Evolutionary conservation across 495 filamentous ascomycete genomes (phyloP).

Genomic region (Talaromyces liani): DNA sequence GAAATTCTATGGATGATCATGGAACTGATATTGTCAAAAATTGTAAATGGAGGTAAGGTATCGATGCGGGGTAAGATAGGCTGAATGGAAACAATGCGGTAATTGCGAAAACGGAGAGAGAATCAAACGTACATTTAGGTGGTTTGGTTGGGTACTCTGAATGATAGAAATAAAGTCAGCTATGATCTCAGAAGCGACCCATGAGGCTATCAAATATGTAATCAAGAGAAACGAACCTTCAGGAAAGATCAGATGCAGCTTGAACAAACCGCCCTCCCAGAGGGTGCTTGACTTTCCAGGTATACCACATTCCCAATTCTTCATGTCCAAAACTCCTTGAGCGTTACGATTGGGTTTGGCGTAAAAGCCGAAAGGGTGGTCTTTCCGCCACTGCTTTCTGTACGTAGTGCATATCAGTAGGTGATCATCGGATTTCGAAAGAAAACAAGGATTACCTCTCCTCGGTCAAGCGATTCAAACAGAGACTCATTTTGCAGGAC

Average conservation of each 20-base stretch:
- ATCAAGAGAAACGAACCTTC: constrained; percentile 61
- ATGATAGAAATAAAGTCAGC: constrained; percentile 17
- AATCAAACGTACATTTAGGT: constrained; percentile 73
- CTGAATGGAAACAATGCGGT: not conserved
- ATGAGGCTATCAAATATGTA: not conserved
- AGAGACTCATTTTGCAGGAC: constrained; percentile 64
- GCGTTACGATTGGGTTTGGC: constrained; percentile 76
- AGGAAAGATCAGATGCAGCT: constrained; percentile 85
- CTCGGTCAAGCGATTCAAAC: constrained; percentile 80
- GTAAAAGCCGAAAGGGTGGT: constrained; percentile 97
- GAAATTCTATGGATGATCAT: not conserved
- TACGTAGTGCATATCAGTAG: constrained; percentile 14
- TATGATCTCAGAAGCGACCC: constrained; percentile 2
- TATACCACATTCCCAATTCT: constrained; percentile 93
- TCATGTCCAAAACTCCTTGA: constrained; percentile 80
- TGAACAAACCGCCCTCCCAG: constrained; percentile 95
- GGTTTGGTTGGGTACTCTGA: constrained; percentile 98
- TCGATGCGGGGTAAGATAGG: not conserved
- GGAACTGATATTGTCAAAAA: not conserved
- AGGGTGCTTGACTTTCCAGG: constrained; percentile 93
- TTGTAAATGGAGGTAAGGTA: not conserved
- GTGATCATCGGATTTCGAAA: not conserved
- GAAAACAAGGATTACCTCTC: constrained; percentile 57
- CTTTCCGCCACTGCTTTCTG: constrained; percentile 93
- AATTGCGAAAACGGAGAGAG: constrained; percentile 5